Evolutionary conservation across 305 asterid genomes (phyloP), one percentile per base, ranked within the genome.

Genomic region (Ajuga reptans): DNA sequence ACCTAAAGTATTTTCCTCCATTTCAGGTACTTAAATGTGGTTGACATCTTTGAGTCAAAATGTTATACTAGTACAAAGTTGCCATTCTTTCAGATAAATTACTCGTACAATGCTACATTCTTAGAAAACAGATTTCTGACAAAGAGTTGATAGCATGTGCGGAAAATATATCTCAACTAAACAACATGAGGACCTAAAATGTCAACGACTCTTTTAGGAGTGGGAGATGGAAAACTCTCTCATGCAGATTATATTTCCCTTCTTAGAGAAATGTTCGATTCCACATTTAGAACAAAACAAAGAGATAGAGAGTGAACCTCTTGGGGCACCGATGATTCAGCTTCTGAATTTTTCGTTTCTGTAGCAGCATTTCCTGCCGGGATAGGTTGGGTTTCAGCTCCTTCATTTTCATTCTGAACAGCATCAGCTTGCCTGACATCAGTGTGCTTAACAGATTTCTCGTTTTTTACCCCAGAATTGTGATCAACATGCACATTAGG

Each of bases 281-380:
- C 14, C 33, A 67, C 69, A 12, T 21, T 14, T 64, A 36, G 41
- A 16, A 10, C 36, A 59, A 71, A 65, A 60, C 60, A 39, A 12
- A 55, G 16, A 71, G 45, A 39, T 9, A 9, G 45, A 39, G 11
- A 62, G 72, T 45, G 41, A 66, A 90, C 97, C 97, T 91, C 89
- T 72, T 60, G 82, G 68, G 83, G 56, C 37, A 68, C 41, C 8
- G 83, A 77, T 55, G 77, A 74, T 69, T 79, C 77, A 63, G 79
- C 77, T 49, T 79, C 77, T 36, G 73, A 84, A 76, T 51, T 75
- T 75, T 68, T 77, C 67, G 54, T 79, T 68, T 80, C 89, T 29
- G 79, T 49, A 49, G 78, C 80, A 76, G 87, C 72, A 66, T 66
- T 79, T 80, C 79, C 84, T 46, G 29, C 73, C 75, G 33, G 78